A percentile compares a stretch with the other conserved stretches of the same genome.
Conservation (phyloP, 306 rosid species). For the Potentilla sterilis region DNA sequence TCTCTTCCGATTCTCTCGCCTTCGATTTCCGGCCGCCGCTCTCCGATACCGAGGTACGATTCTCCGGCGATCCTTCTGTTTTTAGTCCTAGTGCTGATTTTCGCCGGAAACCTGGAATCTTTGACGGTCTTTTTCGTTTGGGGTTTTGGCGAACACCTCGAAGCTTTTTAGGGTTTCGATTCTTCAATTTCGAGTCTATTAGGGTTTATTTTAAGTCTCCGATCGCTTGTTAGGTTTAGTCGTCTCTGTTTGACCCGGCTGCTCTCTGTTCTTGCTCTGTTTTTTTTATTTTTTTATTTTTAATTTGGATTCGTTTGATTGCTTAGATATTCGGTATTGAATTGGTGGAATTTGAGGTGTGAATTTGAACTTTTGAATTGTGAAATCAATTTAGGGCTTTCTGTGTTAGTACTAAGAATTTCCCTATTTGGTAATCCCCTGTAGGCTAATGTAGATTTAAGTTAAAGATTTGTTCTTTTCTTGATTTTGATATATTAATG, state of each 20-base stretch:
- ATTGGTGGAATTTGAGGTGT: not conserved
- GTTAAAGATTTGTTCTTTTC: not conserved
- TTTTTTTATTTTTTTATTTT: not conserved
- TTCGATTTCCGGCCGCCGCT: not conserved
- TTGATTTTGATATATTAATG: not conserved
- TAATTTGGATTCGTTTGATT: not conserved
- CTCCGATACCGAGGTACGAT: not conserved
- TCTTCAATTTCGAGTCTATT: not conserved
- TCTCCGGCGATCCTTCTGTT: not conserved
- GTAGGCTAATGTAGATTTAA: not conserved
- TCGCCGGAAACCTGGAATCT: not conserved
- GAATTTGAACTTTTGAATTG: not conserved
- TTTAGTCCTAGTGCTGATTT: not conserved
- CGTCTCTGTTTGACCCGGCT: not conserved
- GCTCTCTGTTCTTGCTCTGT: constrained; percentile 2
- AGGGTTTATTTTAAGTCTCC: not conserved
- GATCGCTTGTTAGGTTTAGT: not conserved
- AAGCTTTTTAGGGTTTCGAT: not conserved
- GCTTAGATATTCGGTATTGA: not conserved
- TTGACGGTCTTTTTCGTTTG: not conserved
- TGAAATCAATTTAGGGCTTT: not conserved
- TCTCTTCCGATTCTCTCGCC: not conserved
- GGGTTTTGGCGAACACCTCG: not conserved
- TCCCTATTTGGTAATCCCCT: not conserved
- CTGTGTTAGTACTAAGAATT: not conserved